A percentile compares a stretch with the other conserved stretches of the same genome.
phyloP scores from a whole-genome alignment of 129 eudicot species.

The Solidago caesia region DNA sequence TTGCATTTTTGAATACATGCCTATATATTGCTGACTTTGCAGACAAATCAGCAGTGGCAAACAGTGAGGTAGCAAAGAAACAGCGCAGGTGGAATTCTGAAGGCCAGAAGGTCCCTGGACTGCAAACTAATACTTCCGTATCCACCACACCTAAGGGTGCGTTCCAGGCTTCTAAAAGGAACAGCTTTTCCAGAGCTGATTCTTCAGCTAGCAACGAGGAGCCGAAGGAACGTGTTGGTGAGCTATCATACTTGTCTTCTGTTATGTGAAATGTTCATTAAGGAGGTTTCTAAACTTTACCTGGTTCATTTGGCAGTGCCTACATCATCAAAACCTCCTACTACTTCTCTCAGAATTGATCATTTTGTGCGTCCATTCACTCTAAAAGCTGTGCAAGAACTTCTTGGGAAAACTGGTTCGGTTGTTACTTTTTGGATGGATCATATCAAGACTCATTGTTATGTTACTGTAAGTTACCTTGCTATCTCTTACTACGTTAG shows the following conservation, averaged over 20 bases:
- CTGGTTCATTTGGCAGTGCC: constrained; percentile 48
- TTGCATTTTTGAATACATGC: not conserved
- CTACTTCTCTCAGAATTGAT: constrained; percentile 64
- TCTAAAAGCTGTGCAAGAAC: constrained; percentile 69
- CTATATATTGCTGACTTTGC: constrained; percentile 7
- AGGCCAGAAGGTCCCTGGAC: constrained; percentile 27
- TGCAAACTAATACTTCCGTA: constrained; percentile 11
- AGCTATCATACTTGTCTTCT: constrained; percentile 17
- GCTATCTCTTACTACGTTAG: not conserved
- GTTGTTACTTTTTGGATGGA: constrained; percentile 73
- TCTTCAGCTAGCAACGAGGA: constrained; percentile 38
- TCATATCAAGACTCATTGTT: constrained; percentile 79
- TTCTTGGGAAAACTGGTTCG: constrained; percentile 56
- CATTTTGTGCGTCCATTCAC: constrained; percentile 69
- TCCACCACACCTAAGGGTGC: constrained; percentile 24
- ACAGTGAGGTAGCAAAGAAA: constrained; percentile 40
- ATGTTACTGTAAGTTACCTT: constrained; percentile 48
- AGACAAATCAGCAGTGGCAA: constrained; percentile 34
- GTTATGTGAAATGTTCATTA: not conserved
- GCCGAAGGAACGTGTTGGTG: constrained; percentile 67
- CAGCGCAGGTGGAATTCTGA: constrained; percentile 57
- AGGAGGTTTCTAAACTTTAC: not conserved
- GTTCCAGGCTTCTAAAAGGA: constrained; percentile 27
- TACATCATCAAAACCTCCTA: constrained; percentile 46
- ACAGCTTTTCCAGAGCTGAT: constrained; percentile 33